phyloP scores from a whole-genome alignment of 2,329 filamentous ascomycete species.

The Epichloe bromicola region DNA sequence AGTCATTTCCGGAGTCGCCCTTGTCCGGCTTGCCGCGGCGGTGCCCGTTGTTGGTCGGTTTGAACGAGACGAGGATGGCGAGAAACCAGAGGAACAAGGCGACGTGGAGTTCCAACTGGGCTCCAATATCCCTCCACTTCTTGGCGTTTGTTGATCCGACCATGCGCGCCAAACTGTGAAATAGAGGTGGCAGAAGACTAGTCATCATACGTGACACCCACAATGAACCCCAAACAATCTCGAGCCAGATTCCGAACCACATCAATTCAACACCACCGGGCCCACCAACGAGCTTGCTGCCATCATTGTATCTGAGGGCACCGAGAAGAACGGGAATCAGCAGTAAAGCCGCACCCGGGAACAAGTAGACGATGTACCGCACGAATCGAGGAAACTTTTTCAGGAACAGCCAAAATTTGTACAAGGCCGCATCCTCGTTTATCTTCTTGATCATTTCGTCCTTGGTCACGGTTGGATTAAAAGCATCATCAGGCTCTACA shows the following conservation, averaged over 20 bases:
- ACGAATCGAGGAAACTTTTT: conserved; percentile 37
- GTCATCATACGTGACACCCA: conserved; percentile 58
- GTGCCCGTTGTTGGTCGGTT: conserved; percentile 61
- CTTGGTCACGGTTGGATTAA: conserved; percentile 23
- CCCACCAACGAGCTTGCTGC: conserved; percentile 37
- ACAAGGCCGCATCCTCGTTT: conserved; percentile 21
- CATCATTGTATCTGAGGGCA: conserved; percentile 23
- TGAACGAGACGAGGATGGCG: conserved; percentile 72
- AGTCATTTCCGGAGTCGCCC: conserved; percentile 41
- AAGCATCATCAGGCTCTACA: conserved; percentile 30
- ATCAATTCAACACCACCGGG: conserved; percentile 65
- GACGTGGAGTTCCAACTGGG: conserved; percentile 70
- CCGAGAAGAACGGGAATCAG: conserved; percentile 34
- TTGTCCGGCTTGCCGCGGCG: conserved; percentile 22
- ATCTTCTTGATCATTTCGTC: conserved; percentile 17
- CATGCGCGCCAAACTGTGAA: conserved; percentile 48
- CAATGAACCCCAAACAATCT: conserved; percentile 82
- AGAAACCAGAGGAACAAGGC: conserved; percentile 90
- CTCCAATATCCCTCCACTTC: conserved; percentile 86
- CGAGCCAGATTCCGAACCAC: conserved; percentile 94
- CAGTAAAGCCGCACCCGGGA: conserved; percentile 31
- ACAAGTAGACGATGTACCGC: conserved; percentile 35
- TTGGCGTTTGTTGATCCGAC: conserved; percentile 74
- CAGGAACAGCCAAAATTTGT: conserved; percentile 30
- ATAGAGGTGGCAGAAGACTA: conserved; percentile 33